These are phyloP conservation scores for Eucalyptus fibrosa DNA, from an alignment of 345 rosid species.

Conservation along the genomic window DNA sequence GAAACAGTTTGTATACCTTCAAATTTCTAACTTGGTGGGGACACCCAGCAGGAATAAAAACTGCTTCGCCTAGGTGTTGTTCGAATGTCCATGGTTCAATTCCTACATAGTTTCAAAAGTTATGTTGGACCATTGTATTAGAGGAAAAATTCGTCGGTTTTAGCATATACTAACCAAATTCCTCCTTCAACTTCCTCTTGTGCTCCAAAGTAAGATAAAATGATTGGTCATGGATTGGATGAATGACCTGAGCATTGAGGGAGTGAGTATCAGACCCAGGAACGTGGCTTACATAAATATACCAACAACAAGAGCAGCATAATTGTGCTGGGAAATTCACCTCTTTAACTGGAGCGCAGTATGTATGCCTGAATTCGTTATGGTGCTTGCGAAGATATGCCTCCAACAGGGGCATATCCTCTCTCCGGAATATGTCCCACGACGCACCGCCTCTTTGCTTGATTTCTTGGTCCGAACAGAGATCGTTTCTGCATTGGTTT, in stretches of 20 bases:
- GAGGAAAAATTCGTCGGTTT: background rate
- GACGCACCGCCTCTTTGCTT: slow-evolving; percentile 37
- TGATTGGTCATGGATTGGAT: slow-evolving; percentile 81
- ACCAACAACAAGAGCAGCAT: background rate
- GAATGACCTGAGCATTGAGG: slow-evolving; percentile 27
- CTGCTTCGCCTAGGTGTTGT: slow-evolving; percentile 78
- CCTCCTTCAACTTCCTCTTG: slow-evolving; percentile 61
- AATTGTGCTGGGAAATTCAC: slow-evolving; percentile 8
- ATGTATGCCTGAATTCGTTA: slow-evolving; percentile 64
- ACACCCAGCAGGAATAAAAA: slow-evolving; percentile 83
- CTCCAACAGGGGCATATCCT: slow-evolving; percentile 70
- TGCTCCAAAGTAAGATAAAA: slow-evolving; percentile 62
- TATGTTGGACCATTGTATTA: background rate
- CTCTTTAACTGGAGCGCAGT: slow-evolving; percentile 46
- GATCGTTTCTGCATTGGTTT: background rate
- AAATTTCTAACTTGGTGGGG: slow-evolving; percentile 97
- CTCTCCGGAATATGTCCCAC: slow-evolving; percentile 92
- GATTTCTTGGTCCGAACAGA: background rate
- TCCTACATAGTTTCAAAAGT: slow-evolving; percentile 17
- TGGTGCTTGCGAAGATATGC: slow-evolving; percentile 55
- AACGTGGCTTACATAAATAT: background rate
- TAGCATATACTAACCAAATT: slow-evolving; percentile 43
- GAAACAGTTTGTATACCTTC: slow-evolving; percentile 24
- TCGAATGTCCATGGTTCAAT: slow-evolving; percentile 90
- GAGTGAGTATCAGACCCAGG: background rate